phyloP scores from a whole-genome alignment of 441 rosid species.

The Corymbia calophylla region DNA sequence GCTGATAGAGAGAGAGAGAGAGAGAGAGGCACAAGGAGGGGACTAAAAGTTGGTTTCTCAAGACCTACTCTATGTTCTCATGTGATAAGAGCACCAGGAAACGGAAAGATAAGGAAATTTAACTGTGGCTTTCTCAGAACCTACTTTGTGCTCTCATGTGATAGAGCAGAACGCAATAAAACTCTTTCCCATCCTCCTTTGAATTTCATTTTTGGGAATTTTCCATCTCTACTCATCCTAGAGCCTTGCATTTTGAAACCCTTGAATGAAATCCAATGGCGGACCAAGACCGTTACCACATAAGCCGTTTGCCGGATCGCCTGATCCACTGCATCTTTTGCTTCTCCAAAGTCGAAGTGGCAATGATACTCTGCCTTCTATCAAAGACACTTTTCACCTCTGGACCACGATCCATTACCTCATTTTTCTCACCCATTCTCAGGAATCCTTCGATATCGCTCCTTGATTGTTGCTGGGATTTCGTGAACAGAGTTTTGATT shows the following conservation, averaged over 20 bases:
- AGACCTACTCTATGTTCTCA: not conserved
- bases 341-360: not conserved
- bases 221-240: not conserved
- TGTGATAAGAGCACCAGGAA: not conserved
- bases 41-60: not conserved
- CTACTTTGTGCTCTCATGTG: not conserved
- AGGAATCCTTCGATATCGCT: not conserved
- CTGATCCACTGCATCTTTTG: not conserved
- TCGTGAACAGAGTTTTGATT: not conserved
- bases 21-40: not conserved
- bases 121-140: not conserved
- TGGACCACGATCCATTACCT: not conserved
- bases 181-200: not conserved
- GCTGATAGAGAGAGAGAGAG: no score
- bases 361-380: not conserved
- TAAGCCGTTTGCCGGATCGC: not conserved
- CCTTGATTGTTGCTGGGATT: not conserved
- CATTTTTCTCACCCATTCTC: not conserved
- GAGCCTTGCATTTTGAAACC: not conserved
- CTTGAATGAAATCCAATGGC: not conserved
- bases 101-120: not conserved
- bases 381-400: not conserved
- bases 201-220: not conserved
- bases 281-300: not conserved
- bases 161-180: not conserved